Percentiles rank a stretch among this genome's conserved stretches.
phyloP scores from a whole-genome alignment of 2,329 filamentous ascomycete species.

The Phaeosphaeria sp. region DNA sequence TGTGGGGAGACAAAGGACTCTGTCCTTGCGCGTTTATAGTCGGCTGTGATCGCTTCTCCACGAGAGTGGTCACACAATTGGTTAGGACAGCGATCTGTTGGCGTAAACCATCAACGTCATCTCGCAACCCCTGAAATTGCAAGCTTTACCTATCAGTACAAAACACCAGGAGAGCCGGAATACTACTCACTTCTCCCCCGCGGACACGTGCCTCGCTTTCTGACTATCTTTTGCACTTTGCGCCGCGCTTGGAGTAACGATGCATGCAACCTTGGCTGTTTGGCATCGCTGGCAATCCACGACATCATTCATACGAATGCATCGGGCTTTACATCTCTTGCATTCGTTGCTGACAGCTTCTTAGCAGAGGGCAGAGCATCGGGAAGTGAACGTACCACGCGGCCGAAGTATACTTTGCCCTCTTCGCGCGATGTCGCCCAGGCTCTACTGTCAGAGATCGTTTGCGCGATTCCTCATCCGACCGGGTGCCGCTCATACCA shows the following conservation, averaged over 20 bases:
- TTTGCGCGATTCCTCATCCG: neutral
- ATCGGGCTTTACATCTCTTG: slow-evolving; percentile 25
- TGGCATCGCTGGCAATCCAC: slow-evolving; percentile 24
- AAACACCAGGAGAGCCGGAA: no score
- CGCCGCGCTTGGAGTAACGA: slow-evolving; percentile 15
- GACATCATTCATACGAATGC: slow-evolving; percentile 16
- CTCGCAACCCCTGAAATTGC: slow-evolving; percentile 11
- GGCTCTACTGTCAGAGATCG: neutral
- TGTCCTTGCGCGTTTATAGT: neutral
- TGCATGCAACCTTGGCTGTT: slow-evolving; percentile 13
- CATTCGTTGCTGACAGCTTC: slow-evolving; percentile 22
- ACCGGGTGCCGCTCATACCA: neutral
- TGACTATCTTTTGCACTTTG: slow-evolving; percentile 18
- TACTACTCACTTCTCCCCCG: slow-evolving; percentile 12
- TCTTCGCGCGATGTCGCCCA: slow-evolving; percentile 10
- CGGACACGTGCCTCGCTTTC: slow-evolving; percentile 8
- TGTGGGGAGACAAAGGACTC: neutral
- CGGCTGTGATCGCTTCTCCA: neutral
- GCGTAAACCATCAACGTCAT: slow-evolving; percentile 20
- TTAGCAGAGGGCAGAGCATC: neutral
- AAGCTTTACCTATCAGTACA: slow-evolving; percentile 2
- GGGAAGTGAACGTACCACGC: slow-evolving; percentile 19
- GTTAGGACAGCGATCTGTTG: slow-evolving; percentile 19
- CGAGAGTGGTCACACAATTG: neutral
- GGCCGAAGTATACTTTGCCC: slow-evolving; percentile 27